Conservation (phyloP, 345 rosid species). For the Camelina laxa region DNA sequence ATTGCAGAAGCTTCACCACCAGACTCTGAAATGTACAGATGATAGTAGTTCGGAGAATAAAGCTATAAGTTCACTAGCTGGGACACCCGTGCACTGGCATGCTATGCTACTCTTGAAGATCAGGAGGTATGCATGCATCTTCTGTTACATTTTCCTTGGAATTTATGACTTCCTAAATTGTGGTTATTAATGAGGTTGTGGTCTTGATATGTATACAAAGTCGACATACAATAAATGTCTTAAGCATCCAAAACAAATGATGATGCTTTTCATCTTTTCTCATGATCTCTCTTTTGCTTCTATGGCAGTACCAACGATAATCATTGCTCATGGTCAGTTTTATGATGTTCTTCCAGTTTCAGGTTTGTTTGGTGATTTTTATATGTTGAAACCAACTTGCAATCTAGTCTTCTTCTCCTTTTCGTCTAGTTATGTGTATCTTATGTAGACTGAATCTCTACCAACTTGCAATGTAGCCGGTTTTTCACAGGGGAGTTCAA, state of each 20-base stretch:
- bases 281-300: conserved; percentile 34
- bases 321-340: conserved; percentile 93
- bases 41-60: conserved; percentile 49
- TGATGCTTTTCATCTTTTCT: conserved; percentile 24
- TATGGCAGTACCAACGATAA: conserved; percentile 74
- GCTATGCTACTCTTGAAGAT: conserved; percentile 71
- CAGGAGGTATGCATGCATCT: conserved; percentile 74
- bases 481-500: too few relatives aligned
- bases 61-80: conserved; percentile 60
- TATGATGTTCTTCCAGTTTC: conserved; percentile 96
- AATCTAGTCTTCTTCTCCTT: neutral
- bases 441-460: conserved; percentile 18
- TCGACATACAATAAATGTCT: neutral
- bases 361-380: conserved; percentile 55
- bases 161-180: conserved; percentile 11
- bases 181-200: neutral
- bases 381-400: neutral
- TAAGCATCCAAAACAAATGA: neutral
- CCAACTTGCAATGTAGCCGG: too few relatives aligned
- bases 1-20: conserved; percentile 73
- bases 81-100: conserved; percentile 80
- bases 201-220: neutral
- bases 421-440: conserved; percentile 5
- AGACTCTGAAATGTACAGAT: conserved; percentile 65
- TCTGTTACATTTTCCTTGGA: conserved; percentile 25